Percentiles rank a stretch among this genome's conserved stretches.
Evolutionary conservation across 75 land plant species (phyloP).

Genomic region (Larix kaempferi): DNA sequence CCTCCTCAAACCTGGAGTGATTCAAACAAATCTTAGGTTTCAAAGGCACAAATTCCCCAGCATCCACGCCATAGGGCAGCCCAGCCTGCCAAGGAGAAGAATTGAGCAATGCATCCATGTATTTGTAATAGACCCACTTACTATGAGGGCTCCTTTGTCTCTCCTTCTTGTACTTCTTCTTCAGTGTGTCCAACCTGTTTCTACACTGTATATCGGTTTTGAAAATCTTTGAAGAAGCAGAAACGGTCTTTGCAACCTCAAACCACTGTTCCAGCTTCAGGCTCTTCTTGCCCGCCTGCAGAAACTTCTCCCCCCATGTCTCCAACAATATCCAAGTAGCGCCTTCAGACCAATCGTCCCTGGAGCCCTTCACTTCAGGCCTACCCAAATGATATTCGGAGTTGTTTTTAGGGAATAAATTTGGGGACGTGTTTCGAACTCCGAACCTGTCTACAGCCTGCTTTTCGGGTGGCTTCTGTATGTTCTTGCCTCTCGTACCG

Average conservation of each 20-base stretch:
- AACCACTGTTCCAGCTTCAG: conserved; percentile 61
- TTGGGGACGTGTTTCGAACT: conserved; percentile 4
- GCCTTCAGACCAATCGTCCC: conserved; percentile 54
- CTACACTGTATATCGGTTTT: conserved; percentile 59
- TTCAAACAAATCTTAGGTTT: conserved; percentile 36
- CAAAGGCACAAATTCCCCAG: conserved; percentile 53
- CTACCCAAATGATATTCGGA: neutral
- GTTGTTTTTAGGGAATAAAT: neutral
- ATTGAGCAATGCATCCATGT: conserved; percentile 52
- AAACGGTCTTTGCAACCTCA: conserved; percentile 55
- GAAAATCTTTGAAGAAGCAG: conserved; percentile 19
- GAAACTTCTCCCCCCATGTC: conserved; percentile 47
- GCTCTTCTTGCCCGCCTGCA: conserved; percentile 38
- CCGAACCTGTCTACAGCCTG: conserved; percentile 24
- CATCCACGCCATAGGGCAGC: conserved; percentile 57
- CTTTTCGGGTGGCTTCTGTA: conserved; percentile 18
- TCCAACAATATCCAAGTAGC: conserved; percentile 42
- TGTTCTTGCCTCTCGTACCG: conserved; percentile 19
- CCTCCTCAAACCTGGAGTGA: conserved; percentile 33
- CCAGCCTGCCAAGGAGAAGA: conserved; percentile 15
- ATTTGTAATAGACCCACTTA: conserved; percentile 66
- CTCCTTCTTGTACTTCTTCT: conserved; percentile 87
- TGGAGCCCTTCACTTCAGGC: conserved; percentile 5
- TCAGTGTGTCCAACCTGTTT: conserved; percentile 58
- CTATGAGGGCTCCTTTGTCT: conserved; percentile 32